Conservation (phyloP, 2,329 filamentous ascomycete genomes). For the Cercospora janseana region DNA sequence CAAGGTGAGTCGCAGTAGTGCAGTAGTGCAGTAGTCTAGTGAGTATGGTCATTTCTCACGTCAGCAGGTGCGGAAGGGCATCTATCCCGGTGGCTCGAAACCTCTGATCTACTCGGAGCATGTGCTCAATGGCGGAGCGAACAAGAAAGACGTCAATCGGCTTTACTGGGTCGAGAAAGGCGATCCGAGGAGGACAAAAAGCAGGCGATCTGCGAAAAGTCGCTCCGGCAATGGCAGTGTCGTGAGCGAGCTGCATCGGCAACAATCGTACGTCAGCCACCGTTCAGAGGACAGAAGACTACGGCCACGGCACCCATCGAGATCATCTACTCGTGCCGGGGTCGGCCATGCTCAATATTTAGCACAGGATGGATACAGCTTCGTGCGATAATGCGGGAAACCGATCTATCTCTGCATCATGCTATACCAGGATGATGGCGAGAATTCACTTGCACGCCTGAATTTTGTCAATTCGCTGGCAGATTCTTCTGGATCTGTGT, state of each 20-base stretch:
- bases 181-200: conserved; percentile 2
- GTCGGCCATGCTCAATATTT: not conserved
- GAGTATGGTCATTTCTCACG: conserved; percentile 15
- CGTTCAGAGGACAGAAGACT: not conserved
- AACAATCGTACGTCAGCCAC: not conserved
- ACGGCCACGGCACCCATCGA: not conserved
- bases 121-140: conserved; percentile 41
- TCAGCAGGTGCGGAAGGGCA: conserved; percentile 38
- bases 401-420: too few relatives aligned
- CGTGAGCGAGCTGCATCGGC: too few relatives aligned
- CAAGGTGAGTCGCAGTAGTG: conserved; percentile 29
- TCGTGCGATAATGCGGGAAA: not conserved
- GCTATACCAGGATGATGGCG: too few relatives aligned
- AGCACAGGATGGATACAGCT: conserved; percentile 9
- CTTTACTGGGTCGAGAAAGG: conserved; percentile 33
- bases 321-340: not conserved
- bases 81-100: conserved; percentile 40
- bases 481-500: too few relatives aligned
- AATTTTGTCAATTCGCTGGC: too few relatives aligned
- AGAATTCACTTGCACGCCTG: too few relatives aligned
- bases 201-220: too few relatives aligned
- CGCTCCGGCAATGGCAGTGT: not conserved
- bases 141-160: conserved; percentile 34
- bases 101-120: conserved; percentile 39
- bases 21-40: not conserved